phyloP scores from a whole-genome alignment of 768 basidiomycete species.

The Leccinum disarticulatum region DNA sequence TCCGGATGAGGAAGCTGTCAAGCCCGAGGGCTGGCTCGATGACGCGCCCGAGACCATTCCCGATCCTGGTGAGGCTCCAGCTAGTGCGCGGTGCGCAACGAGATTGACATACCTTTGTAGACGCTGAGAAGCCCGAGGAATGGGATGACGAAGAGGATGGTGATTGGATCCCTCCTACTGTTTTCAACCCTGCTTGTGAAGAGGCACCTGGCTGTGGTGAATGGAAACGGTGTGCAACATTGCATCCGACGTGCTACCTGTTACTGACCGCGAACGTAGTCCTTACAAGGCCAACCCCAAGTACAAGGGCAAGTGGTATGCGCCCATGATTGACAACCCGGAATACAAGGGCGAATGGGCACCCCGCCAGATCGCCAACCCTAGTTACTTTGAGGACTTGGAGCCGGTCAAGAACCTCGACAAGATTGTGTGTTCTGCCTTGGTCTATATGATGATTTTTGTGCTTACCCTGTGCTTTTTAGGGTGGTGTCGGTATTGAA shows the following conservation, averaged over 20 bases:
- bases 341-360: conserved; percentile 96
- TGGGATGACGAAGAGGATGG: conserved; percentile 99
- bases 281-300: conserved; percentile 88
- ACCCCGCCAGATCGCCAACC: conserved; percentile 89
- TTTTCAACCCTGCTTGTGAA: conserved; percentile 88
- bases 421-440: conserved; percentile 65
- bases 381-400: conserved; percentile 85
- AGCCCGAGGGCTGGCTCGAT: conserved; percentile 96
- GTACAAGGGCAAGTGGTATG: conserved; percentile 98
- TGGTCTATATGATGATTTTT: too few species aligned
- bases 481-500: conserved; percentile 96
- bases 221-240: conserved; percentile 68
- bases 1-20: conserved; percentile 78
- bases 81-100: neutral
- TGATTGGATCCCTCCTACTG: conserved; percentile 92
- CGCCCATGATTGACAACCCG: conserved; percentile 95
- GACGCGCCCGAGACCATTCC: conserved; percentile 77
- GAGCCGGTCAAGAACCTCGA: conserved; percentile 78
- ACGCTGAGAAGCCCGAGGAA: conserved; percentile 94
- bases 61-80: conserved; percentile 68
- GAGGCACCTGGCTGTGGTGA: conserved; percentile 92
- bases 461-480: conserved; percentile 3
- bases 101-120: conserved; percentile 34
- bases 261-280: conserved; percentile 35
- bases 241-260: neutral